A percentile compares a stretch with the other conserved stretches of the same genome.
phyloP scores from a whole-genome alignment of 139 green algal species.

The Tetradesmus obliquus region DNA sequence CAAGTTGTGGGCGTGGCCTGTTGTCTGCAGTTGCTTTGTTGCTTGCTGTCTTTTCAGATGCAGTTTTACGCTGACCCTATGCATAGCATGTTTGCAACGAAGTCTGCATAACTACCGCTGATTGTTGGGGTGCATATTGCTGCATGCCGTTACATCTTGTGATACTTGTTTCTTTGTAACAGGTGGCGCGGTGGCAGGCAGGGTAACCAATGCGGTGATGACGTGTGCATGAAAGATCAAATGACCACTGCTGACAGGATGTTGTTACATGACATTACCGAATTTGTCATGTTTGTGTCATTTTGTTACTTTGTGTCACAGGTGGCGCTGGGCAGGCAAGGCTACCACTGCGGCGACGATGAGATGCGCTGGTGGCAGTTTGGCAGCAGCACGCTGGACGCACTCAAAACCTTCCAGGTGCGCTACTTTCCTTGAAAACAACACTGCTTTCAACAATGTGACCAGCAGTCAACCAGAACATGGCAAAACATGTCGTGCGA shows the following conservation, averaged over 20 bases:
- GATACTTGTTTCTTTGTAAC: neutral
- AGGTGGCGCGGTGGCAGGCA: too few species aligned
- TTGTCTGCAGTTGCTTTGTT: neutral
- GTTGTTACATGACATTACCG: too few species aligned
- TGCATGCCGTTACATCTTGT: too few species aligned
- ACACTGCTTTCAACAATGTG: too few species aligned
- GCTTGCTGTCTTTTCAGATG: neutral
- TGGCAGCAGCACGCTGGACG: slow-evolving; percentile 53
- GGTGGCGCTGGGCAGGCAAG: slow-evolving; percentile 50
- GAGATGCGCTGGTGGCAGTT: slow-evolving; percentile 76
- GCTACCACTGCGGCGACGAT: slow-evolving; percentile 65
- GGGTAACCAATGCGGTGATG: neutral
- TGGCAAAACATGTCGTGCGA: too few species aligned
- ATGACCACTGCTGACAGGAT: too few species aligned
- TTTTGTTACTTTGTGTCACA: slow-evolving; percentile 41
- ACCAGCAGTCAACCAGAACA: too few species aligned
- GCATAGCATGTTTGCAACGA: neutral
- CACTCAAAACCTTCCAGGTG: slow-evolving; percentile 72
- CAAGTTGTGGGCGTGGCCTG: neutral
- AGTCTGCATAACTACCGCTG: neutral
- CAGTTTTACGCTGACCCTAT: neutral
- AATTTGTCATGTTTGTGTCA: neutral
- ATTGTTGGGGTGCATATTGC: too few species aligned
- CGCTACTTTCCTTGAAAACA: neutral
- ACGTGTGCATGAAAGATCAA: neutral